phyloP scores from a whole-genome alignment of 176 grass and related monocot genomes.

The Oryza rufipogon region DNA sequence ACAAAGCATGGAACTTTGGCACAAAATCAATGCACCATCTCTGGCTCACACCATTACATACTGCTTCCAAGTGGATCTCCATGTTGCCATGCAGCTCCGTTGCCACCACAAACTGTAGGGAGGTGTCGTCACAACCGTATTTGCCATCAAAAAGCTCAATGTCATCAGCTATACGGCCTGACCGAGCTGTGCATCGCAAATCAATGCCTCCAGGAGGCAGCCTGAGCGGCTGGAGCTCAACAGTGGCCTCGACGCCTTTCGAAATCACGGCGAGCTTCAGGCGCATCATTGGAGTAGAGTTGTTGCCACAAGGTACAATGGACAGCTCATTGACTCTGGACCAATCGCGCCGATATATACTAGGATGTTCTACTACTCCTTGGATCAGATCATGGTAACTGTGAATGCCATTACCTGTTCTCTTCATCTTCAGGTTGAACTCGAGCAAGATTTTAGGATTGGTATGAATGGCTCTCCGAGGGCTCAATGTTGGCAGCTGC shows the following conservation, averaged over 20 bases:
- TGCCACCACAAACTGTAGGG: background rate
- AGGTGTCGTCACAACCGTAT: background rate
- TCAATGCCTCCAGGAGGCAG: background rate
- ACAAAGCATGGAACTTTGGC: background rate
- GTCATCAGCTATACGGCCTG: background rate
- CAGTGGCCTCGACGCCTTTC: background rate
- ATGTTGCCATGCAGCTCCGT: background rate
- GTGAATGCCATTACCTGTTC: slow-evolving; percentile 7
- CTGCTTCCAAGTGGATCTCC: slow-evolving; percentile 8
- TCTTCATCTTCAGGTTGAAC: slow-evolving; percentile 23
- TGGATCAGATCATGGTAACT: slow-evolving; percentile 22
- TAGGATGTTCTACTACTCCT: slow-evolving; percentile 17
- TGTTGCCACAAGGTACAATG: background rate
- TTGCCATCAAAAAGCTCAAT: background rate
- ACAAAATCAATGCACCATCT: background rate
- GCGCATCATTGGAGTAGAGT: background rate
- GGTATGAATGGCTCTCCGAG: slow-evolving; percentile 13
- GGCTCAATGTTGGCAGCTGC: slow-evolving; percentile 13
- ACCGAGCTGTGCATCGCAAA: background rate
- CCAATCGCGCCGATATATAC: background rate
- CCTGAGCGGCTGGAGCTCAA: background rate
- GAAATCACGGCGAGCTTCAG: background rate
- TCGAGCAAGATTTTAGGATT: background rate
- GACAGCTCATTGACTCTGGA: slow-evolving; percentile 16
- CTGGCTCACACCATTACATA: background rate